A percentile compares a stretch with the other conserved stretches of the same genome.
These are phyloP conservation scores for Paramyrothecium sp. DNA, from an alignment of 2,329 filamentous ascomycete species.

Conservation along the genomic window DNA sequence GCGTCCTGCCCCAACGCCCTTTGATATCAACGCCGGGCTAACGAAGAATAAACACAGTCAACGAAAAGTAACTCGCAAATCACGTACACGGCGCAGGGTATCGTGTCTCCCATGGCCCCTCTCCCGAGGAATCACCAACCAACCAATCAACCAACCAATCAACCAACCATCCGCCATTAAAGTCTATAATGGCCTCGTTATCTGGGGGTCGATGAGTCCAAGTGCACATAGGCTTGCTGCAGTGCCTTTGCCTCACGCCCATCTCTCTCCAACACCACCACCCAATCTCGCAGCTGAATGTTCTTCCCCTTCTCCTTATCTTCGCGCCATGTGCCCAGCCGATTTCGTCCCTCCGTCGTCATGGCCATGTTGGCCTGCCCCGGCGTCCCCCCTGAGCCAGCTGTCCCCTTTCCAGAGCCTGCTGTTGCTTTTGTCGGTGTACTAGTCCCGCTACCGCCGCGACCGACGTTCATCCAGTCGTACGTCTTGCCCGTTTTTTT, in stretches of 20 bases:
- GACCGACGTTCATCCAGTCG: conserved; percentile 66
- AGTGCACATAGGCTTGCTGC: conserved; percentile 53
- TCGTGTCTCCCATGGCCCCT: conserved; percentile 19
- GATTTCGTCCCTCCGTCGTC: conserved; percentile 58
- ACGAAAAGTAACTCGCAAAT: conserved; percentile 25
- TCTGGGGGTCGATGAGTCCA: conserved; percentile 49
- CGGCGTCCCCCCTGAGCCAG: conserved; percentile 27
- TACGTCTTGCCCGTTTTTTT: conserved; percentile 68
- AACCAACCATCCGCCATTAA: not conserved
- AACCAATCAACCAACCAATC: too few species aligned
- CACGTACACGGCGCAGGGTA: conserved; percentile 27
- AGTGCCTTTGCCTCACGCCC: conserved; percentile 64
- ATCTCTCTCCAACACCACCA: conserved; percentile 77
- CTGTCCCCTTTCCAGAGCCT: conserved; percentile 28
- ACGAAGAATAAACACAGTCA: conserved; percentile 9
- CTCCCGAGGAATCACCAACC: conserved; percentile 13
- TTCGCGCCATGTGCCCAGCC: conserved; percentile 75
- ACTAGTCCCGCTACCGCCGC: conserved; percentile 50
- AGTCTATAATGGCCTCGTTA: conserved; percentile 18
- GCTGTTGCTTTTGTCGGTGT: conserved; percentile 42
- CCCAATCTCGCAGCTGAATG: conserved; percentile 82
- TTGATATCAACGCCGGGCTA: conserved; percentile 33
- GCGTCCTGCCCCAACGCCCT: conserved; percentile 14
- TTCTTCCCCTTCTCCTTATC: conserved; percentile 72
- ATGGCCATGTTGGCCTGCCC: conserved; percentile 37